These are phyloP conservation scores for Fraxinus xanthoxyloides DNA, from an alignment of 305 asterid genomes.

Conservation along the genomic window DNA sequence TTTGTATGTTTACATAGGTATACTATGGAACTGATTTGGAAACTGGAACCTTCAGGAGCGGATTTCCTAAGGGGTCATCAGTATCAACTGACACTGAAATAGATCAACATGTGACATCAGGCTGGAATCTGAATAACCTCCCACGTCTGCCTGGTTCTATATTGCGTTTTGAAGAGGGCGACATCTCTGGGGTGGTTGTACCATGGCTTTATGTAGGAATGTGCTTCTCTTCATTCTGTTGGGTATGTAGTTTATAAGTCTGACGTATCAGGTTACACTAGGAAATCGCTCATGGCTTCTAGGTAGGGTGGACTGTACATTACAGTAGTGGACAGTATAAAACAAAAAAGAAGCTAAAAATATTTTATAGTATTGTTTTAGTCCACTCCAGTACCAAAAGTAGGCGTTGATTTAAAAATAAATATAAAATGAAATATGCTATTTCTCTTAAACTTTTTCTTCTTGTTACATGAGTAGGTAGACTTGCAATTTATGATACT, in stretches of 20 bases:
- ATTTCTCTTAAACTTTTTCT: neutral
- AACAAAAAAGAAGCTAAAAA: neutral
- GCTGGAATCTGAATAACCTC: constrained; percentile 93
- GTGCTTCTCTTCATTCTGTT: constrained; percentile 88
- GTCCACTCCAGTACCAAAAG: neutral
- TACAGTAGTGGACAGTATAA: neutral
- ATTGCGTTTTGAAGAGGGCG: constrained; percentile 72
- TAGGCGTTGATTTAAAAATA: neutral
- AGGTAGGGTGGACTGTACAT: neutral
- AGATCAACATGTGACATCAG: constrained; percentile 55
- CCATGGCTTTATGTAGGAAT: constrained; percentile 98
- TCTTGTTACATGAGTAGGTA: neutral
- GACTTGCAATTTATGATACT: neutral
- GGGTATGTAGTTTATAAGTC: constrained; percentile 35
- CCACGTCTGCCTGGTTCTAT: constrained; percentile 86
- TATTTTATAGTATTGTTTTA: neutral
- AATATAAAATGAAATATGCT: neutral
- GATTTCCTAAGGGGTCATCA: constrained; percentile 60
- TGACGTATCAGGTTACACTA: neutral
- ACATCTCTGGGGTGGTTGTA: constrained; percentile 92
- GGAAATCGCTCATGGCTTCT: neutral
- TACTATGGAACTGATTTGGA: constrained; percentile 97
- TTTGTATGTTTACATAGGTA: constrained; percentile 49
- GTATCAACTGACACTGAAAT: constrained; percentile 32
- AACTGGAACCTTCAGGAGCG: constrained; percentile 84